Conservation (phyloP, 1,139 yeast species). For the Williopsis jadinii region DNA sequence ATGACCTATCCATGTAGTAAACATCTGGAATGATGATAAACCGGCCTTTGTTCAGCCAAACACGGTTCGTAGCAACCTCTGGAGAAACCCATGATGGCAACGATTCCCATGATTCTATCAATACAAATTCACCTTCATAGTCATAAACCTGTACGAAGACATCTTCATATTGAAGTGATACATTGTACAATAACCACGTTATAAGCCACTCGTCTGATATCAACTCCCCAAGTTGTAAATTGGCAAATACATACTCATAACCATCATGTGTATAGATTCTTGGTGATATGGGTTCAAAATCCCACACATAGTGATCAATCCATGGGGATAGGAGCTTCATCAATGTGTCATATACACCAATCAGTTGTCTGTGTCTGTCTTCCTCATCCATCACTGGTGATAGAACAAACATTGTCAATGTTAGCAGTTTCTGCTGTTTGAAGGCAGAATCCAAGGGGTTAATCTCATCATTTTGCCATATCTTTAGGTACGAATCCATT, state of each 20-base stretch:
- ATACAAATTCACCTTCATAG: constrained; percentile 45
- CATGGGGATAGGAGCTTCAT: constrained; percentile 31
- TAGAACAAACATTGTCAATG: constrained; percentile 12
- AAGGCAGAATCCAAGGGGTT: background rate
- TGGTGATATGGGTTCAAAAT: constrained; percentile 15
- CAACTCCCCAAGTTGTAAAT: constrained; percentile 36
- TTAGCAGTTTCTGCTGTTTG: constrained; percentile 4
- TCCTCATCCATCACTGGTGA: constrained; percentile 12
- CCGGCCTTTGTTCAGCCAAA: constrained; percentile 35
- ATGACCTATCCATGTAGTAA: constrained; percentile 24
- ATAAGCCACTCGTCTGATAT: constrained; percentile 42
- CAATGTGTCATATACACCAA: constrained; percentile 19
- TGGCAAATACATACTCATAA: constrained; percentile 34
- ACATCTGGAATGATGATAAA: constrained; percentile 31
- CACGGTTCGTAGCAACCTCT: constrained; percentile 32
- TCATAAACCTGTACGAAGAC: constrained; percentile 44
- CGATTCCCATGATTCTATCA: constrained; percentile 40
- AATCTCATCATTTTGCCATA: background rate
- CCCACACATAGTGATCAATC: constrained; percentile 38
- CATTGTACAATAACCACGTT: constrained; percentile 32
- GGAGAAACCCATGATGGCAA: constrained; percentile 42
- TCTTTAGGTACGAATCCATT: background rate
- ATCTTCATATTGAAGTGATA: constrained; percentile 29
- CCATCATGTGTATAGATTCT: constrained; percentile 8
- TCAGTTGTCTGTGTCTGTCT: constrained; percentile 13